Evolutionary conservation across 2,329 filamentous ascomycete species (phyloP).

Genomic region (Trichoderma endophyticum): DNA sequence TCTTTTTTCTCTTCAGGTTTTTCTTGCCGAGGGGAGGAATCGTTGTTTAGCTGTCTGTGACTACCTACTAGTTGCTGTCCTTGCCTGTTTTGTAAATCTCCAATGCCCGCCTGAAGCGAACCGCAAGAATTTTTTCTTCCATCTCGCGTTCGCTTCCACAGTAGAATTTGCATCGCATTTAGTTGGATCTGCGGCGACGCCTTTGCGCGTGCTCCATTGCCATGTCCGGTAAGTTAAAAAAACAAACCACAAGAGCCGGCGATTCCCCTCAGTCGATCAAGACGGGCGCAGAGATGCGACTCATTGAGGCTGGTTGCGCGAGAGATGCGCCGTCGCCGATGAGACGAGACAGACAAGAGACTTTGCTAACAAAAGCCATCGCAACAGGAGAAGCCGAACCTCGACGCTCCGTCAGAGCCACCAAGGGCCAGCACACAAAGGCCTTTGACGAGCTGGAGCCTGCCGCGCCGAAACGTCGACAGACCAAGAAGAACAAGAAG

Average conservation of each 20-base stretch:
- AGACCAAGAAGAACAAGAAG: slow-evolving; percentile 52
- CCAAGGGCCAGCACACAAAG: slow-evolving; percentile 93
- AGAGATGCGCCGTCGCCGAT: slow-evolving; percentile 24
- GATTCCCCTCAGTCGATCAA: background rate
- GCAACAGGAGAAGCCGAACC: slow-evolving; percentile 62
- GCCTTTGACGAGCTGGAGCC: slow-evolving; percentile 73
- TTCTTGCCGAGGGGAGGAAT: slow-evolving; percentile 3
- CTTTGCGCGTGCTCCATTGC: slow-evolving; percentile 17
- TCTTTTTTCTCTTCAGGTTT: background rate
- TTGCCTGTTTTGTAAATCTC: slow-evolving; percentile 13
- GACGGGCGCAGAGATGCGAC: background rate
- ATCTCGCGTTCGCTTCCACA: slow-evolving; percentile 15
- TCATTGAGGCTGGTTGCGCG: background rate
- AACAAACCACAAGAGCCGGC: slow-evolving; percentile 2
- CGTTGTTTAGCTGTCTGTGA: slow-evolving; percentile 15
- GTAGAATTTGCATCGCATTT: slow-evolving; percentile 5
- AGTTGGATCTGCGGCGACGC: slow-evolving; percentile 13
- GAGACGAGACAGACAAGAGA: background rate
- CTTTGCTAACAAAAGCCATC: slow-evolving; percentile 1
- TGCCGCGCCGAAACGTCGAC: slow-evolving; percentile 53
- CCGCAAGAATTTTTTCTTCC: background rate
- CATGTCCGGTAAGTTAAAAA: slow-evolving; percentile 37
- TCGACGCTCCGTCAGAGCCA: slow-evolving; percentile 89
- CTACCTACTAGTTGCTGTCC: slow-evolving; percentile 13
- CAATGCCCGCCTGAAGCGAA: slow-evolving; percentile 16